Percentiles rank a stretch among this genome's conserved stretches.
These are phyloP conservation scores for Diplotaxis tenuifolia DNA, from an alignment of 345 rosid genomes.

Conservation along the genomic window DNA sequence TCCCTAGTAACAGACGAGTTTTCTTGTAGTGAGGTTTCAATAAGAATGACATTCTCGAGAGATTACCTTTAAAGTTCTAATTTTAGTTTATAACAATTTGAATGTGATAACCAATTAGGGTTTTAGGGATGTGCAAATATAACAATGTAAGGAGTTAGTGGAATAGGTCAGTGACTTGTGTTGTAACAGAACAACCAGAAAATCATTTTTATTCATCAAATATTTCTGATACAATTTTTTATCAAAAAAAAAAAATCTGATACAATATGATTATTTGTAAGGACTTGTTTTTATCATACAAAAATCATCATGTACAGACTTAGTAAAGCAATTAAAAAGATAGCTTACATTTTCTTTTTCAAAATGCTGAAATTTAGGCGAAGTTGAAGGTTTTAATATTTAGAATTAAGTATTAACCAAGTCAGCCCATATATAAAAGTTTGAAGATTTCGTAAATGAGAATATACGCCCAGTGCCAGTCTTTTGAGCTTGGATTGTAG, in stretches of 20 bases:
- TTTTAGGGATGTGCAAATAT: background rate
- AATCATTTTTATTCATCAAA: background rate
- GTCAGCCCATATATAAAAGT: background rate
- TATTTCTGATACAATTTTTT: background rate
- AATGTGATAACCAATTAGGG: background rate
- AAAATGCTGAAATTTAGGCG: slow-evolving; percentile 5
- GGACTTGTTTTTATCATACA: background rate
- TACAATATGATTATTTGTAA: background rate
- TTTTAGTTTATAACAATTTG: background rate
- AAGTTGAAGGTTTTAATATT: slow-evolving; percentile 9
- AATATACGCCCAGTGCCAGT: background rate
- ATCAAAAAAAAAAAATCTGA: too few species aligned
- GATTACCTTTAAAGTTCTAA: background rate
- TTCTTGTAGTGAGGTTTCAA: too few species aligned
- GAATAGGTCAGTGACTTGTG: background rate
- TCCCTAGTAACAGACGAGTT: too few species aligned
- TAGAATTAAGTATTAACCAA: background rate
- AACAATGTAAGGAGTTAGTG: background rate
- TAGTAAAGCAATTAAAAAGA: background rate
- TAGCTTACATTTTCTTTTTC: background rate
- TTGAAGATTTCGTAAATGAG: slow-evolving; percentile 9
- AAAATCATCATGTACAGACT: background rate
- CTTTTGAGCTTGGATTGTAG: background rate
- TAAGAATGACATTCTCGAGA: background rate
- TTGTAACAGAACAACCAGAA: background rate